Conservation (phyloP, 2,329 filamentous ascomycete genomes). For the Cladophialophora carrionii region DNA sequence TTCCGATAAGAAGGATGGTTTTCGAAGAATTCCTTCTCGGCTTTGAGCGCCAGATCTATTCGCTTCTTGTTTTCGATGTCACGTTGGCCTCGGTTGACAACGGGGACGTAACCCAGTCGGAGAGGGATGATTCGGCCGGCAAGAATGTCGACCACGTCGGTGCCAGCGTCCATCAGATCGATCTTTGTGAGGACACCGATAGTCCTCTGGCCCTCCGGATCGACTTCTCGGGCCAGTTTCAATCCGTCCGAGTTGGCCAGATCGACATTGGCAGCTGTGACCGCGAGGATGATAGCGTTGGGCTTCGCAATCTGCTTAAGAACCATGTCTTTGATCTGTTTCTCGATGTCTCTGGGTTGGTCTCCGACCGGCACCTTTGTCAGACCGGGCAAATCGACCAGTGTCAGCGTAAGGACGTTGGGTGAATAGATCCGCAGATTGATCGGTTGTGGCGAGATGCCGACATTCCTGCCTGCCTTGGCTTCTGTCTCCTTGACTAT, state of each 20-base stretch:
- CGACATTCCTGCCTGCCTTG: conserved; percentile 93
- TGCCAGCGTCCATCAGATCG: conserved; percentile 98
- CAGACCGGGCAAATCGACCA: conserved; percentile 93
- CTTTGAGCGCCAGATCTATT: conserved; percentile 86
- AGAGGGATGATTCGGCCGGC: conserved; percentile 96
- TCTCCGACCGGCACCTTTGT: conserved; percentile 97
- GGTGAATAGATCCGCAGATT: conserved; percentile 98
- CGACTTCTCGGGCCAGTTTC: conserved; percentile 94
- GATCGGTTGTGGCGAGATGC: conserved; percentile 95
- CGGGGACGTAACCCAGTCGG: conserved; percentile 91
- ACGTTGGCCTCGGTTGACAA: conserved; percentile 95
- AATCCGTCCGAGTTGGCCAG: conserved; percentile 97
- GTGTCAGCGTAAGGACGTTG: conserved; percentile 92
- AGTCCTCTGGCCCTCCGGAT: conserved; percentile 94
- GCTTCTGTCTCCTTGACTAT: conserved; percentile 95
- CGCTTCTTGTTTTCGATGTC: conserved; percentile 98
- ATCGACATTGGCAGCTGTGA: conserved; percentile 96
- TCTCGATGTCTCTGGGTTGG: conserved; percentile 94
- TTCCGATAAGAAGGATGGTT: conserved; percentile 98
- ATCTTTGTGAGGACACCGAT: conserved; percentile 99
- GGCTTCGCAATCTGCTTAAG: conserved; percentile 98
- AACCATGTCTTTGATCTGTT: conserved; percentile 96
- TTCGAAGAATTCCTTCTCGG: conserved; percentile 96
- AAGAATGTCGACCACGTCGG: conserved; percentile 97
- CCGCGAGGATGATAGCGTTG: conserved; percentile 95